Base-by-base conservation (phyloP, 768 basidiomycete species). In the Roridomyces roridus region DNA sequence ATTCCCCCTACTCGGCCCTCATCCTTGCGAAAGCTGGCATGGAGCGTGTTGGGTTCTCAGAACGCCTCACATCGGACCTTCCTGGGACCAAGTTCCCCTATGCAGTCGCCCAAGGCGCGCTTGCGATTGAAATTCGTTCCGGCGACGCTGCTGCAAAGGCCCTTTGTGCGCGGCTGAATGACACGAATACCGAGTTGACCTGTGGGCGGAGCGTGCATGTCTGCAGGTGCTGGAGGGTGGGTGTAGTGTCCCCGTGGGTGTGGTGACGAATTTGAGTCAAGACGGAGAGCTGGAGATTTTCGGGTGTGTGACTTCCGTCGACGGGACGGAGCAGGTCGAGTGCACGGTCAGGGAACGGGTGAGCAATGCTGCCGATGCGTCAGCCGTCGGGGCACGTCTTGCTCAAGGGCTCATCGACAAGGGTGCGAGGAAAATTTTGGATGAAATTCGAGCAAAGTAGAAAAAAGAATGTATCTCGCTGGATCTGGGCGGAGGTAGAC, bases 1-100 rank as follows among this genome's bases (percentile, higher is more conserved):
- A 86, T 46, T 86, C 90, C 25, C 87, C 86, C 17, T 98, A 88
- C 72, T 80, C 89, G 45, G 96, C 94, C 7, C 78, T 98, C 51
- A 87, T 98, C 70, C 92, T 99, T 52, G 97, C 97, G n/a, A 90
- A 90, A 67, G 92, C 97, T 2, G 97, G 97, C 8, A 82, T 99
- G 37, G 80, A 92, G 12, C 92, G 97, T 28, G 74, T 93, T 20
- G 89, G 86, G 34, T 81, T 85, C 80, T 81, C 80, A 10, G 73
- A 85, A 68, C 90, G 96, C 46, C 85, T 93, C 60, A 91, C 93
- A 3, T 65, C 84, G 34, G 86, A 93, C 65, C 71, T 98, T 55
- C 67, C 69, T 2, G 84, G 93, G 2, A 94, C 96, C 3, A 80
- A 82, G 12, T 77, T 96, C 18, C 90, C 87, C 70, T 82, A 93